phyloP scores from a whole-genome alignment of 768 basidiomycete genomes.

The Tricholoma saponaceum region DNA sequence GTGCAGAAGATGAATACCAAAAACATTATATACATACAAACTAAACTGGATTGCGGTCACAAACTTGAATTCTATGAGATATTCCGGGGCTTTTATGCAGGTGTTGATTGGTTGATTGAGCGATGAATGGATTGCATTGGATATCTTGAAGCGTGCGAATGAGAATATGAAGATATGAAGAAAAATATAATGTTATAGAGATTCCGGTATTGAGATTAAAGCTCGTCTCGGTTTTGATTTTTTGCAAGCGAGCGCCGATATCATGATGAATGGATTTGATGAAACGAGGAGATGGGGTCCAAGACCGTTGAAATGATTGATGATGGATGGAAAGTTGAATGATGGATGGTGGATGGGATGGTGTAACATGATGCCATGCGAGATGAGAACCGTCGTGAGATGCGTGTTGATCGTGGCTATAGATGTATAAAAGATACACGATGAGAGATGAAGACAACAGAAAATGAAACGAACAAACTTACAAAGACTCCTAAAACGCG shows the following conservation, averaged over 20 bases:
- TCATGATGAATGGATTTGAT: neutral
- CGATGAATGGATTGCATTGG: too few species aligned
- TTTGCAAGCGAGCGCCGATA: neutral
- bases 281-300: neutral
- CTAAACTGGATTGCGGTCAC: too few species aligned
- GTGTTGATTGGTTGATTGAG: too few species aligned
- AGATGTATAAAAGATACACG: too few species aligned
- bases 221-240: neutral
- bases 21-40: too few species aligned
- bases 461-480: neutral
- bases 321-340: too few species aligned
- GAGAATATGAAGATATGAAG: neutral
- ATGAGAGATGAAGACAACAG: neutral
- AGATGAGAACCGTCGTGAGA: neutral
- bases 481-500: neutral
- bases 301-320: neutral
- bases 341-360: neutral
- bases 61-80: too few species aligned
- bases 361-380: neutral
- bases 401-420: neutral
- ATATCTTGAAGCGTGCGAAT: too few species aligned
- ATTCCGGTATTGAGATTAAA: neutral
- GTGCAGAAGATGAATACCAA: too few species aligned
- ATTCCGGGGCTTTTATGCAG: too few species aligned
- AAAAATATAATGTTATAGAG: neutral